A percentile compares a stretch with the other conserved stretches of the same genome.
Conservation (phyloP, 306 rosid species). For the Cyamopsis tetragonoloba region DNA sequence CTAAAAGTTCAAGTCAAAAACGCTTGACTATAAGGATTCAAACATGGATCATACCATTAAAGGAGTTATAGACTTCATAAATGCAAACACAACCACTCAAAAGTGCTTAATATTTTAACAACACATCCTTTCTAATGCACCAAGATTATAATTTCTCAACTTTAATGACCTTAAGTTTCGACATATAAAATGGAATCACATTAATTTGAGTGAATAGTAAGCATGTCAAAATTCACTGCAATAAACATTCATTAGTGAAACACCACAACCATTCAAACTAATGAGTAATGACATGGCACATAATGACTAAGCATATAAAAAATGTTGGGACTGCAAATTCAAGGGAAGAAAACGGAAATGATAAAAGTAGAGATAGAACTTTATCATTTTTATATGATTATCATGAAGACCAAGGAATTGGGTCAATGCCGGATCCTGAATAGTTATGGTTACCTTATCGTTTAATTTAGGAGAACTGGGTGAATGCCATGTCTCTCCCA, state of each 20-base stretch:
- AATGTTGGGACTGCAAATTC: constrained; percentile 7
- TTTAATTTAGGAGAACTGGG: constrained; percentile 75
- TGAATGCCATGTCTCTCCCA: constrained; percentile 77
- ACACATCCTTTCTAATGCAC: constrained; percentile 4
- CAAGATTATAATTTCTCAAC: not conserved
- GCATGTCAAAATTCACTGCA: not conserved
- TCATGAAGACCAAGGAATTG: not conserved
- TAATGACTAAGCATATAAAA: not conserved
- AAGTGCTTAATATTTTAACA: not conserved
- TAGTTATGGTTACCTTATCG: constrained; percentile 43
- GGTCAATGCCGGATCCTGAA: not conserved
- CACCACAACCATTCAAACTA: not conserved
- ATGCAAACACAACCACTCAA: not conserved
- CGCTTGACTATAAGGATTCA: not conserved
- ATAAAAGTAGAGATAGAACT: not conserved
- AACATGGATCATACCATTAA: not conserved
- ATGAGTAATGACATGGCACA: too few species aligned
- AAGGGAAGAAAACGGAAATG: not conserved
- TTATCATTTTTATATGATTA: not conserved
- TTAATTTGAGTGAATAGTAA: not conserved
- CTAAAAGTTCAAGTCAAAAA: not conserved
- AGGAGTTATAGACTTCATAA: not conserved
- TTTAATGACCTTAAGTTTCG: not conserved
- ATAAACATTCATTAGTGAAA: not conserved
- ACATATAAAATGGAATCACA: not conserved